These are phyloP conservation scores for Leucoagaricus sp. DNA, from an alignment of 1,284 basidiomycete species.

Conservation along the genomic window DNA sequence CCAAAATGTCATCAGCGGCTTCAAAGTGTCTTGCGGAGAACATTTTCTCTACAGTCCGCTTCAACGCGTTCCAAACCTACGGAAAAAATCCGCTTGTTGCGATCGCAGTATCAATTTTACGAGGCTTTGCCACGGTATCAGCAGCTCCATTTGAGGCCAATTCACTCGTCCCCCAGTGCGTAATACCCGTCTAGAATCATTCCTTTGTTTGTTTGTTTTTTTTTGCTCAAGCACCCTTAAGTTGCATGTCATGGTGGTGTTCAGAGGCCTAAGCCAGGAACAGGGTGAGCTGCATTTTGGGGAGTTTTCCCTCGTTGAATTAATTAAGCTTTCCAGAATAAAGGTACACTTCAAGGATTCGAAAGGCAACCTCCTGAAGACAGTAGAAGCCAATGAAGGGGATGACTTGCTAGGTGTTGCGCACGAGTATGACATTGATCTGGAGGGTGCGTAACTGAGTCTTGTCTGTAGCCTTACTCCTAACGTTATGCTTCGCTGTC, in stretches of 20 bases:
- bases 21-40: too few species aligned
- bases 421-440: slow-evolving; percentile 95
- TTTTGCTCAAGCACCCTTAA: slow-evolving; percentile 19
- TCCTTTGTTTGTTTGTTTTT: slow-evolving; percentile 1
- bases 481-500: background rate
- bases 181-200: background rate
- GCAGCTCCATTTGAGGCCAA: slow-evolving; percentile 1
- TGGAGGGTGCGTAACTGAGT: slow-evolving; percentile 74
- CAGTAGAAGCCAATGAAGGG: slow-evolving; percentile 91
- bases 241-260: slow-evolving; percentile 42
- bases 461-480: background rate
- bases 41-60: too few species aligned
- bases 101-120: background rate
- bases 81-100: too few species aligned
- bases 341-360: slow-evolving; percentile 90
- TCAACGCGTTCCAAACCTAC: too few species aligned
- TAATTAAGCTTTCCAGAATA: slow-evolving; percentile 54
- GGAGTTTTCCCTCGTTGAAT: slow-evolving; percentile 1
- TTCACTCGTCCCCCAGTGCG: slow-evolving; percentile 15
- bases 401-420: slow-evolving; percentile 92
- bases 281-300: slow-evolving; percentile 58
- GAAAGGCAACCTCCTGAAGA: slow-evolving; percentile 82
- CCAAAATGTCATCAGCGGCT: too few species aligned
- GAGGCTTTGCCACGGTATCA: background rate
- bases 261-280: slow-evolving; percentile 51